Conservation (phyloP, 2,329 filamentous ascomycete species). For the Teratosphaeriaceae sp. region DNA sequence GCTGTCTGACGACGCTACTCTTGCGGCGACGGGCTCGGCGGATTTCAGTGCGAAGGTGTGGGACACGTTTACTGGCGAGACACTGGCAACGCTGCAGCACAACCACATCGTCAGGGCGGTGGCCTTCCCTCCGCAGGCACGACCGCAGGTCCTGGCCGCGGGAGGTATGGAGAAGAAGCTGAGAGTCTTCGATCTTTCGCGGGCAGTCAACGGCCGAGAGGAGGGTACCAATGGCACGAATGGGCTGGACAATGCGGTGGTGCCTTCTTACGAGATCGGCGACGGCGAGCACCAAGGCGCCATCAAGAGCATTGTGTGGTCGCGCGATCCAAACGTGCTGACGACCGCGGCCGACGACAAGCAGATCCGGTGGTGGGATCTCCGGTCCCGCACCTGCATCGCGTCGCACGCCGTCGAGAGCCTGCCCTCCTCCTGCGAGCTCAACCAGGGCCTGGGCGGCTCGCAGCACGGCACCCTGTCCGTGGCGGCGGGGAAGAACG, state of each 20-base stretch:
- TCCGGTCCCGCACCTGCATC: conserved; percentile 68
- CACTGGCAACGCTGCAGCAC: conserved; percentile 79
- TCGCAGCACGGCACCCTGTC: conserved; percentile 65
- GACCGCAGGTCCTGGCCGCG: conserved; percentile 72
- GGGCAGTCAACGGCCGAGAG: conserved; percentile 35
- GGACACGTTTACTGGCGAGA: conserved; percentile 92
- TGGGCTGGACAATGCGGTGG: conserved; percentile 7
- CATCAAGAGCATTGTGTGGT: conserved; percentile 95
- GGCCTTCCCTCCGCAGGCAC: conserved; percentile 62
- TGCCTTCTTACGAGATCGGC: conserved; percentile 76
- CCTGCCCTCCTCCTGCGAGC: conserved; percentile 85
- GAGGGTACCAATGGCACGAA: conserved; percentile 12
- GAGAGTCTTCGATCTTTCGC: conserved; percentile 80
- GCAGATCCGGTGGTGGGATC: conserved; percentile 88
- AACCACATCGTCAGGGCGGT: conserved; percentile 92
- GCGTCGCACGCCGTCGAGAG: conserved; percentile 74
- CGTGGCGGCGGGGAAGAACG: conserved; percentile 88
- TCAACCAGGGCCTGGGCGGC: conserved; percentile 61
- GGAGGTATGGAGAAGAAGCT: conserved; percentile 96
- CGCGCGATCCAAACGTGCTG: conserved; percentile 71
- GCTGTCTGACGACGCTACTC: conserved; percentile 77
- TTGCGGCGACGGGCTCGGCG: conserved; percentile 87
- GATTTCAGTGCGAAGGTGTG: conserved; percentile 92
- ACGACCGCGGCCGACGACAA: conserved; percentile 89
- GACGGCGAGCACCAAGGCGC: conserved; percentile 74